Conservation (phyloP, 2,329 filamentous ascomycete genomes). For the Penicillium polonicum region DNA sequence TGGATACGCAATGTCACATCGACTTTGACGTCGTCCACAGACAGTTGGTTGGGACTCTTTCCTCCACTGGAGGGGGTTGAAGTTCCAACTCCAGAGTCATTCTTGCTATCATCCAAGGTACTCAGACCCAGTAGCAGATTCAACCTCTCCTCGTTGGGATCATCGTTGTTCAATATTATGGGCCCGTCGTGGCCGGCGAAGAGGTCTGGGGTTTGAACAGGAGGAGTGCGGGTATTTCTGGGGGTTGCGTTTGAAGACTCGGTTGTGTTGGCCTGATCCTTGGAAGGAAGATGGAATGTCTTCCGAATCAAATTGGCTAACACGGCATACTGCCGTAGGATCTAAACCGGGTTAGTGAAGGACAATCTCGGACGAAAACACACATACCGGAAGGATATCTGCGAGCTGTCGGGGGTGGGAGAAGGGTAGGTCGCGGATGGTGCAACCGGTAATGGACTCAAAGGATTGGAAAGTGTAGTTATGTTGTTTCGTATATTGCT, state of each 20-base stretch:
- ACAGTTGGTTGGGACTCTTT: neutral
- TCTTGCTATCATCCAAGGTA: neutral
- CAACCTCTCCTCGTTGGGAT: constrained; percentile 53
- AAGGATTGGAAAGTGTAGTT: constrained; percentile 46
- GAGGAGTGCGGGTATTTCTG: constrained; percentile 1
- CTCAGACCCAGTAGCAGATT: constrained; percentile 49
- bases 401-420: constrained; percentile 48
- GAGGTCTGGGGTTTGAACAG: constrained; percentile 10
- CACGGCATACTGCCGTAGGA: constrained; percentile 47
- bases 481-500: constrained; percentile 35
- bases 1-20: constrained; percentile 42
- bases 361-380: neutral
- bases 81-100: neutral
- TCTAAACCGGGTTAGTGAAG: constrained; percentile 24
- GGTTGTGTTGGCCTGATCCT: constrained; percentile 14
- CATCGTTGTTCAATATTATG: constrained; percentile 42
- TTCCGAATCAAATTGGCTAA: constrained; percentile 41
- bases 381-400: constrained; percentile 43
- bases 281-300: constrained; percentile 30
- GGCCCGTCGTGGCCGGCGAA: constrained; percentile 19
- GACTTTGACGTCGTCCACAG: constrained; percentile 33
- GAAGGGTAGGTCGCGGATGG: constrained; percentile 44
- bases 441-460: constrained; percentile 42
- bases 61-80: constrained; percentile 1
- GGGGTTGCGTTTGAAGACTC: constrained; percentile 9